Base-by-base conservation (phyloP, 2,329 filamentous ascomycete species). In the Biscogniauxia sp. region DNA sequence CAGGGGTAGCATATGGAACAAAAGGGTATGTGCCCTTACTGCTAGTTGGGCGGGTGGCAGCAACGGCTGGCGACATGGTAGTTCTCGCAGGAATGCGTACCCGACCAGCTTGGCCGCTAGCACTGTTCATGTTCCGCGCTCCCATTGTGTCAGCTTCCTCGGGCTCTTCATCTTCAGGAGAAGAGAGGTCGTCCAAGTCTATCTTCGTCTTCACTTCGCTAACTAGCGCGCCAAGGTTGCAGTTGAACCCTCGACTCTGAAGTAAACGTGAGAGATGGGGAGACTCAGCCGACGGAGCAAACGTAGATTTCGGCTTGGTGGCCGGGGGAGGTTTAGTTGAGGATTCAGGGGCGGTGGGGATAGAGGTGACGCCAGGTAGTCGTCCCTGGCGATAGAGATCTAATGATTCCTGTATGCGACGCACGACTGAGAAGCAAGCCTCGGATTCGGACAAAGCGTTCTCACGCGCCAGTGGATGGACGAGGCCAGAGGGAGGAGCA, bases 181-280 rank as follows among this genome's bases (percentile, higher is more conserved):
- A 79, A 37, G 79, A 76, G 55, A 80, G 59, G 41, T 84, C 81
- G 52, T 85, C 81, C 55, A 82, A 62, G 58, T 81, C 78, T 55
- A 83, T 66, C 70, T 78, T 82, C 41, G 78, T 81, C 76, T 84
- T 88, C 23, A 85, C 84, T 66, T 88, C 85, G 56, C 77, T 77
- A 55, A 89, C 86, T 66, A 82, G 72, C 58, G 85, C 80, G 61
- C 78, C 74, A 57, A 91, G 76, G 68, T 91, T 83, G 56, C 86
- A 80, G 61, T 78, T 77, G 67, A 89, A 83, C 37, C 88, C 88
- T 70, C 81, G 83, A 64, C 78, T 82, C 66, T 85, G 80, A 76
- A 92, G 79, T 53, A 91, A 75, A 50, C 82, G 82, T 28, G 89
- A 91, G 20, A 93, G 79, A 74, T 90, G 82, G 15, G 90, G 90